Evolutionary conservation across 2,329 filamentous ascomycete species (phyloP).

Genomic region (Ophiostoma sp.): DNA sequence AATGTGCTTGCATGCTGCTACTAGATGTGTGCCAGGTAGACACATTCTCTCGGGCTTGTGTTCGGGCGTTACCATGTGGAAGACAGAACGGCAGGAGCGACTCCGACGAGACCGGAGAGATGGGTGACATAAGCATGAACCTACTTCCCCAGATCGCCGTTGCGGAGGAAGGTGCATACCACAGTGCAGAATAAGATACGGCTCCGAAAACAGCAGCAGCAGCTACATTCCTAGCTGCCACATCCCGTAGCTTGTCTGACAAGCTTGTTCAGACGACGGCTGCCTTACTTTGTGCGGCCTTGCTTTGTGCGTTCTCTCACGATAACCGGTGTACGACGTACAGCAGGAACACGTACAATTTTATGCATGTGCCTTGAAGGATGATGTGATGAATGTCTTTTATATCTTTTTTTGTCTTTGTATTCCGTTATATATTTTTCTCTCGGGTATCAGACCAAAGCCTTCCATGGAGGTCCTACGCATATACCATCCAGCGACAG

Average conservation of each 20-base stretch:
- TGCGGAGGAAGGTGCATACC: neutral
- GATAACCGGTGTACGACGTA: neutral
- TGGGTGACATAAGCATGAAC: neutral
- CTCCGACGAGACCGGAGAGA: too few species aligned
- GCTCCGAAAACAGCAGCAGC: neutral
- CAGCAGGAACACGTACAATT: neutral
- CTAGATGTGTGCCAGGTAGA: neutral
- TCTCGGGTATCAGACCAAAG: slow-evolving; percentile 18
- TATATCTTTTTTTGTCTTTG: neutral
- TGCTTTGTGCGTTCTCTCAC: neutral
- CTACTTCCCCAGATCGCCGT: neutral
- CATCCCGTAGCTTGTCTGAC: too few species aligned
- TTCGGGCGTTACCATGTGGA: neutral
- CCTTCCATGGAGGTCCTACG: neutral
- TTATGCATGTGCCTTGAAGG: neutral
- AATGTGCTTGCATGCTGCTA: neutral
- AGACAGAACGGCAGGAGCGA: too few species aligned
- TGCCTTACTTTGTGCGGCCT: too few species aligned
- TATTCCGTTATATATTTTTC: neutral
- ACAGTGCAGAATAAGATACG: neutral
- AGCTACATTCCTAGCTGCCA: neutral
- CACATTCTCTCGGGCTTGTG: too few species aligned
- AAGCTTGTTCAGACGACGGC: neutral
- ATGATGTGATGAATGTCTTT: neutral
- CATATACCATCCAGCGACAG: neutral